Conservation (phyloP, 768 basidiomycete species). For the Phallus indusiatus region DNA sequence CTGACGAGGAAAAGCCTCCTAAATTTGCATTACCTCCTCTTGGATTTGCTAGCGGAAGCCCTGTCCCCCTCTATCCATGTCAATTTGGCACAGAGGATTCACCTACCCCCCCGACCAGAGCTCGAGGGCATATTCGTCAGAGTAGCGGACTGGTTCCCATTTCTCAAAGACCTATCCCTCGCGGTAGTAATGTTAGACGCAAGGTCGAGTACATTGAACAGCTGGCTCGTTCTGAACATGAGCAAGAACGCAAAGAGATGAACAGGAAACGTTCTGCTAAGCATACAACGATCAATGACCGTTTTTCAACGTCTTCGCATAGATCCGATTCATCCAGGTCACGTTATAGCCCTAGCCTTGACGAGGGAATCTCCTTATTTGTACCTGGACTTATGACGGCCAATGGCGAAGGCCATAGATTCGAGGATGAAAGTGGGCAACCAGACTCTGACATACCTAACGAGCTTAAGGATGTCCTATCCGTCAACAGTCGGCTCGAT, state of each 20-base stretch:
- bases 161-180: neutral
- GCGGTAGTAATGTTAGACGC: neutral
- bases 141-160: neutral
- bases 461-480: constrained; percentile 58
- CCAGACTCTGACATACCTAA: constrained; percentile 77
- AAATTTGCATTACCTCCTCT: neutral
- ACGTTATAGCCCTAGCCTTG: no score
- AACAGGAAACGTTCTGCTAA: neutral
- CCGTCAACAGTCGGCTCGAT: constrained; percentile 19
- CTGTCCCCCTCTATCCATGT: neutral
- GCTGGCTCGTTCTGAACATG: neutral
- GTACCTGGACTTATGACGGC: constrained; percentile 14
- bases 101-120: neutral
- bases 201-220: neutral
- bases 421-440: constrained; percentile 57
- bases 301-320: neutral
- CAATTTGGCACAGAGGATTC: neutral
- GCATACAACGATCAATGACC: neutral
- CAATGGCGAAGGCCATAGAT: constrained; percentile 35
- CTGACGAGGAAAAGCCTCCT: neutral
- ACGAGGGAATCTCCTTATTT: neutral
- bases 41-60: neutral
- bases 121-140: neutral
- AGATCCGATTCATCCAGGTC: neutral
- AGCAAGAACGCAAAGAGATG: neutral